Evolutionary conservation across 768 basidiomycete species (phyloP), one percentile per base, ranked within the genome.

Genomic region (Trametes gibbosa): DNA sequence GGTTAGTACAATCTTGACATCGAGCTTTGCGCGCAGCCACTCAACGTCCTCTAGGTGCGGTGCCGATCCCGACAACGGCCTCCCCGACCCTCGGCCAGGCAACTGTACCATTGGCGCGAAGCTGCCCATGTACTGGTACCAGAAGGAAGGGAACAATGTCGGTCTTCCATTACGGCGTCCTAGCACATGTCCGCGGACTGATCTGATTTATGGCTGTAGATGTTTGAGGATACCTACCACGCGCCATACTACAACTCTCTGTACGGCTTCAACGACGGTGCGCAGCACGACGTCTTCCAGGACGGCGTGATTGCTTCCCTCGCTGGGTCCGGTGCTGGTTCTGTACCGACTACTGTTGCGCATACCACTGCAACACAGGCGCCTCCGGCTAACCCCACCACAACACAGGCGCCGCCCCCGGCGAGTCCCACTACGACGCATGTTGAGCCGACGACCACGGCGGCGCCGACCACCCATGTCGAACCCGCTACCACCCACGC

Each of bases 231-330:
- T 53, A 60, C 60, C 0, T 66, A 70, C 53, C 17, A 43, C 19
- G 68, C 74, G 7, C 74, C 73, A n/a, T 55, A 63, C 24, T 81
- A 81, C 65, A 73, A 69, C 45, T 59, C 63, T 32, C 55, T 70
- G 17, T 81, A 75, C 65, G 73, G 75, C 51, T 81, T 77, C 66
- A 45, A 24, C 1, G 71, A 80, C 58, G 81, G 81, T 41, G 75
- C 77, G 7, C 79, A 81, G 68, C 63, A 69, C 23, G 73, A 79
- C 63, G 73, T 80, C 60, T 79, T 79, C 63, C 56, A 59, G 32
- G 56, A 63, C 23, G 59, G 65, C 41, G 55, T 61, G 14, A 56
- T 65, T 51, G 63, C 62, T 45, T 65, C 62, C 27, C 51, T 49
- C 21, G 58, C 50, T 1, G 21, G 35, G 45, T 53, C 50, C 47